Percentiles rank a stretch among this genome's conserved stretches.
Evolutionary conservation across 352 stramenopile species (phyloP).

Genomic region (Phytopythium sindhum): DNA sequence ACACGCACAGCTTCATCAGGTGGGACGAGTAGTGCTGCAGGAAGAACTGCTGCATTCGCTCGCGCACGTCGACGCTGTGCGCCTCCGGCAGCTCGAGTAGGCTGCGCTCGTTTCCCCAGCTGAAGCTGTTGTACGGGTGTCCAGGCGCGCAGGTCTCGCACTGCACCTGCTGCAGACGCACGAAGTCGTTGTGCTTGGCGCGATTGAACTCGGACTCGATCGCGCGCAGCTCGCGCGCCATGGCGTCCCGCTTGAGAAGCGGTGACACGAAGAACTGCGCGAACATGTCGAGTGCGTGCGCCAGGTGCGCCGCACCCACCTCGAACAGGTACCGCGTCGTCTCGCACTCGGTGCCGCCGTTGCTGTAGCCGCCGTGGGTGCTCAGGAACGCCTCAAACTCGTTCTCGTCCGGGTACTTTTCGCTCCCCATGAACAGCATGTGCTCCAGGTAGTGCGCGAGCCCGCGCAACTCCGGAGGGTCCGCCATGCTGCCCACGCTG

Average conservation of each 20-base stretch:
- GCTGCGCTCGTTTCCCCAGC: slow-evolving; percentile 72
- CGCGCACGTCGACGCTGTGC: slow-evolving; percentile 43
- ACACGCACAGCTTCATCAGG: slow-evolving; percentile 73
- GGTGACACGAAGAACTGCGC: slow-evolving; percentile 91
- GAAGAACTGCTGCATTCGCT: slow-evolving; percentile 58
- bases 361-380: slow-evolving; percentile 85
- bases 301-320: slow-evolving; percentile 45
- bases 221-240: slow-evolving; percentile 69
- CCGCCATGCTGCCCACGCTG: slow-evolving; percentile 49
- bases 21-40: slow-evolving; percentile 48
- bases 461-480: slow-evolving; percentile 54
- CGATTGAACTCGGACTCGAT: slow-evolving; percentile 88
- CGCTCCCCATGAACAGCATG: slow-evolving; percentile 92
- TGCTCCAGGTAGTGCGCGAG: slow-evolving; percentile 89
- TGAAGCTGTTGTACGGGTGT: slow-evolving; percentile 74
- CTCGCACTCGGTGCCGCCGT: slow-evolving; percentile 90
- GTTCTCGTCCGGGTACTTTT: slow-evolving; percentile 91
- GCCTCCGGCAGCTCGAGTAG: slow-evolving; percentile 34
- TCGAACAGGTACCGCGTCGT: slow-evolving; percentile 91
- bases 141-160: slow-evolving; percentile 41
- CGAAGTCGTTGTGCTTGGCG: slow-evolving; percentile 54
- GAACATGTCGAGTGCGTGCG: slow-evolving; percentile 85
- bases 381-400: slow-evolving; percentile 87
- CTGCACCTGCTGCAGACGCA: slow-evolving; percentile 70
- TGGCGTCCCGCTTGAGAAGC: slow-evolving; percentile 67